phyloP scores from a whole-genome alignment of 371 early-diverging fungal species.

The Entomophthora muscae region DNA sequence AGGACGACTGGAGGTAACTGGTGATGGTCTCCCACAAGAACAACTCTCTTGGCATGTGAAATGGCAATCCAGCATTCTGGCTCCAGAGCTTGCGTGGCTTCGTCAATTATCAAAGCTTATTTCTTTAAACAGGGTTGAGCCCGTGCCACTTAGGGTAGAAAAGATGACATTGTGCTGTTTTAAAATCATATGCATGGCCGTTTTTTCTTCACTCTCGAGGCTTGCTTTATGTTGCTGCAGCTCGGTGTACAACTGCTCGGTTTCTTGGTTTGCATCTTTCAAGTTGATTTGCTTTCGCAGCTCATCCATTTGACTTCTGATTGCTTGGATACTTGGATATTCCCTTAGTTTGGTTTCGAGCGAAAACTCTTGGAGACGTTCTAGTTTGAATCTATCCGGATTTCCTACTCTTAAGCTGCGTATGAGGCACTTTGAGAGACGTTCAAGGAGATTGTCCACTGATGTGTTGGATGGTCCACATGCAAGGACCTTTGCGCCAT shows the following conservation, averaged over 20 bases:
- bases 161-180: constrained; percentile 36
- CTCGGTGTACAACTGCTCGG: constrained; percentile 39
- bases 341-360: constrained; percentile 47
- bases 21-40: constrained; percentile 88
- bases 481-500: constrained; percentile 70
- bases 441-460: constrained; percentile 63
- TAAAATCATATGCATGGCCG: constrained; percentile 45
- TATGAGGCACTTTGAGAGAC: too few species aligned
- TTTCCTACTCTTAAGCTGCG: constrained; percentile 73
- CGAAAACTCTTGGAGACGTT: constrained; percentile 42
- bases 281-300: constrained; percentile 37
- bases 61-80: constrained; percentile 86
- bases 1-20: constrained; percentile 80
- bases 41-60: constrained; percentile 50
- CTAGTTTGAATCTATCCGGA: constrained; percentile 53
- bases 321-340: constrained; percentile 54
- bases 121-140: constrained; percentile 27
- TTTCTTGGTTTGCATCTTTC: constrained; percentile 43
- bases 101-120: constrained; percentile 84
- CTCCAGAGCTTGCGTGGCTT: constrained; percentile 79
- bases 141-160: constrained; percentile 42
- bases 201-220: constrained; percentile 46
- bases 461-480: constrained; percentile 90
- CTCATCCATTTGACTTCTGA: constrained; percentile 57
- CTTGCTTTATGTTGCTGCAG: constrained; percentile 57